Conservation (phyloP, 2,329 filamentous ascomycete genomes). For the Dendryphion nanum region DNA sequence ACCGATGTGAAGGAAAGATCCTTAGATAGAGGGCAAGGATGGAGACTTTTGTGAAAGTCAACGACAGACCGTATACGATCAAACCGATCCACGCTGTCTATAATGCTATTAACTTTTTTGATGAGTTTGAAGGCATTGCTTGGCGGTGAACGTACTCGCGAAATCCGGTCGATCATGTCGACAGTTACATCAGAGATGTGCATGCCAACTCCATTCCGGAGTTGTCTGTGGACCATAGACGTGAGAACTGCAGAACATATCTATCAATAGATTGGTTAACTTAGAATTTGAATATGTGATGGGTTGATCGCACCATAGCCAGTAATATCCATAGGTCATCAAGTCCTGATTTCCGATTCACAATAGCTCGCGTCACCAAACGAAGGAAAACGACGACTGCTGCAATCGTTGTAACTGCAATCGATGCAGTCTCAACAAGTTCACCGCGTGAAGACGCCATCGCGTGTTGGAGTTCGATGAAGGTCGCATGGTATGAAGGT, state of each 20-base stretch:
- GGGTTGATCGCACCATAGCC: conserved; percentile 36
- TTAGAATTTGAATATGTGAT: no score
- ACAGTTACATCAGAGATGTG: conserved; percentile 15
- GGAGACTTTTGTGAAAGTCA: conserved; percentile 32
- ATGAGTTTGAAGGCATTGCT: conserved; percentile 4
- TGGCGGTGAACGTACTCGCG: no score
- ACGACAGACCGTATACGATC: conserved; percentile 31
- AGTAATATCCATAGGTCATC: conserved; percentile 31
- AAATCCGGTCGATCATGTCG: conserved; percentile 12
- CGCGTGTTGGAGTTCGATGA: no score
- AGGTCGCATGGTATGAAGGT: no score
- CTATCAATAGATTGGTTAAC: no score
- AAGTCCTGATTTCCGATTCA: conserved; percentile 23
- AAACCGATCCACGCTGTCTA: conserved; percentile 36
- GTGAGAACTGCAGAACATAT: conserved; percentile 27
- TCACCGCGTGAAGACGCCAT: conserved; percentile 27
- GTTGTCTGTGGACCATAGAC: conserved; percentile 24
- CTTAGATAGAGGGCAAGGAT: conserved; percentile 33
- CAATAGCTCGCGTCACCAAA: conserved; percentile 25
- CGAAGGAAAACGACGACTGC: conserved; percentile 29
- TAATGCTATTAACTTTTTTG: neutral
- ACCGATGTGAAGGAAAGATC: conserved; percentile 28
- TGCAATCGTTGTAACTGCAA: conserved; percentile 31
- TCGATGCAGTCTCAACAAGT: conserved; percentile 28
- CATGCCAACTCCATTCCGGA: conserved; percentile 30